Evolutionary conservation across 2,329 filamentous ascomycete species (phyloP).

Genomic region (Claviceps monticola): DNA sequence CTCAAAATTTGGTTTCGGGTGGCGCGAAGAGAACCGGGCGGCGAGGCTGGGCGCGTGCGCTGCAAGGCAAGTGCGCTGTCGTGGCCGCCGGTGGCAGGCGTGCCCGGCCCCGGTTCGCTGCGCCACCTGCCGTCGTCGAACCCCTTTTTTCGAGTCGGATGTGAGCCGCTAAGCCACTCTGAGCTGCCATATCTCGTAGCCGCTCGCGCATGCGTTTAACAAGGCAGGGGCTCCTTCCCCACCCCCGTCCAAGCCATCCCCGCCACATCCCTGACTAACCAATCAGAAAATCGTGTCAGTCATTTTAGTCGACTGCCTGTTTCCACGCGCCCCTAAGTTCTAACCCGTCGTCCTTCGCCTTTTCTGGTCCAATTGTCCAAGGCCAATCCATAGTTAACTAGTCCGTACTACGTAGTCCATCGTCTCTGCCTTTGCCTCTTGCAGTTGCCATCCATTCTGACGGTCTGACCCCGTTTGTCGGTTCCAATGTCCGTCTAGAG

Average conservation of each 20-base stretch:
- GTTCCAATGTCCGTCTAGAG: conserved; percentile 2
- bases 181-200: not conserved
- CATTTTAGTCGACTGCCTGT: too few relatives aligned
- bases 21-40: too few relatives aligned
- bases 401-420: not conserved
- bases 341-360: not conserved
- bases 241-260: not conserved
- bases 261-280: too few relatives aligned
- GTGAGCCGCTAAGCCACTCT: conserved; percentile 5
- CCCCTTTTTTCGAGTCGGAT: not conserved
- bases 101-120: not conserved
- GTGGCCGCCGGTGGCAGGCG: not conserved
- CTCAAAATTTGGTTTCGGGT: too few relatives aligned
- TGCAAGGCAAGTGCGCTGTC: too few relatives aligned
- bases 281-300: too few relatives aligned
- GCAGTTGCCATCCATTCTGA: not conserved
- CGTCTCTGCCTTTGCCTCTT: not conserved
- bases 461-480: conserved; percentile 1
- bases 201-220: too few relatives aligned
- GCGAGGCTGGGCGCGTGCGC: too few relatives aligned
- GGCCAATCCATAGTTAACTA: not conserved
- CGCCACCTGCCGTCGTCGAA: not conserved
- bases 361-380: not conserved
- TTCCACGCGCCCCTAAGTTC: not conserved
- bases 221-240: not conserved